Evolutionary conservation across 768 basidiomycete species (phyloP).

Genomic region (Crucibulum laeve): DNA sequence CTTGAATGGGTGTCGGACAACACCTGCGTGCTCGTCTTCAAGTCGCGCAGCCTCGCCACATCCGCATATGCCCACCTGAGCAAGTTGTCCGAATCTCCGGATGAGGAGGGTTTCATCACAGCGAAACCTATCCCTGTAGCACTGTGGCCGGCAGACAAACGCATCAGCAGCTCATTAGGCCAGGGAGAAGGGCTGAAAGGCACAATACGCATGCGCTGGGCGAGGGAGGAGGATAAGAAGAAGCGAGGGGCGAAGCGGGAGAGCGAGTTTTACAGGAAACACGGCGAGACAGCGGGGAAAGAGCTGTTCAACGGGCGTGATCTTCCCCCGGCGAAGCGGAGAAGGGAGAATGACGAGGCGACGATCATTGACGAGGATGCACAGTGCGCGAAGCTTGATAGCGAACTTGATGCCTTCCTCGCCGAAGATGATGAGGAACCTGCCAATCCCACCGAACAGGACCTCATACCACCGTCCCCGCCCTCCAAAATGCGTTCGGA

Average conservation of each 20-base stretch:
- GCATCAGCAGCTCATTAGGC: slow-evolving; percentile 69
- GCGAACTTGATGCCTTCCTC: slow-evolving; percentile 68
- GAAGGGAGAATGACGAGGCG: slow-evolving; percentile 33
- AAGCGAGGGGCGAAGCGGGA: slow-evolving; percentile 67
- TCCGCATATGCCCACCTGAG: slow-evolving; percentile 45
- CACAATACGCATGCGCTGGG: slow-evolving; percentile 72
- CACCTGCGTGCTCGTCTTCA: slow-evolving; percentile 77
- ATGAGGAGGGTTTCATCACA: slow-evolving; percentile 52
- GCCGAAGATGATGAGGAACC: slow-evolving; percentile 34
- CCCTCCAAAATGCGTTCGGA: slow-evolving; percentile 70
- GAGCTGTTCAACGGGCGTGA: slow-evolving; percentile 37
- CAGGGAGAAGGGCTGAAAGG: slow-evolving; percentile 67
- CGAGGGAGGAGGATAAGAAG: slow-evolving; percentile 67
- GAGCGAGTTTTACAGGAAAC: slow-evolving; percentile 77
- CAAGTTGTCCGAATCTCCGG: slow-evolving; percentile 50
- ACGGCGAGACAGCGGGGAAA: slow-evolving; percentile 64
- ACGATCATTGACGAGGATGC: slow-evolving; percentile 26
- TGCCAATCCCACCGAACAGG: slow-evolving; percentile 5
- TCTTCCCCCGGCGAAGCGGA: slow-evolving; percentile 28
- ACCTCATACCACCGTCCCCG: slow-evolving; percentile 33
- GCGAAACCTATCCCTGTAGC: slow-evolving; percentile 70
- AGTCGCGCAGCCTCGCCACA: slow-evolving; percentile 48
- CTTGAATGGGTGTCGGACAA: slow-evolving; percentile 87
- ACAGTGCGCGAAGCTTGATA: slow-evolving; percentile 46
- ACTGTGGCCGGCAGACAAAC: slow-evolving; percentile 77